Evolutionary conservation across 345 rosid genomes (phyloP).

Genomic region (Murraya koenigii): DNA sequence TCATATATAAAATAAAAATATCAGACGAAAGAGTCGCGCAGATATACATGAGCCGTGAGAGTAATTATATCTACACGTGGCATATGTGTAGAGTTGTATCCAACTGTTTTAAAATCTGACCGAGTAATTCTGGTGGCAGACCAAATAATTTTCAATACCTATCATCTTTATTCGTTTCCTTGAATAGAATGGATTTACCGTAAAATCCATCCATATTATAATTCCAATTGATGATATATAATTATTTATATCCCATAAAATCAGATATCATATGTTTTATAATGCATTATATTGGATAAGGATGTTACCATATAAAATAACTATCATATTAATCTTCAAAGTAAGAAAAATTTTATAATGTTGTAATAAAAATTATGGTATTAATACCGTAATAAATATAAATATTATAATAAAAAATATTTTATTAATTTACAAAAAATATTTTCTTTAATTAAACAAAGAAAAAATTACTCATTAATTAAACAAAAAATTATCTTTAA

Average conservation of each 20-base stretch:
- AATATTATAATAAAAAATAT: too few species aligned
- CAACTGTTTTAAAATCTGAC: slow-evolving; percentile 9
- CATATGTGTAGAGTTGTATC: slow-evolving; percentile 1
- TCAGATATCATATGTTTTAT: neutral
- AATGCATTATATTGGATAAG: neutral
- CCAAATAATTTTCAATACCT: neutral
- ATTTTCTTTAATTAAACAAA: too few species aligned
- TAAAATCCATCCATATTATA: neutral
- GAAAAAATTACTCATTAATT: too few species aligned
- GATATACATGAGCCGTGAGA: slow-evolving; percentile 1
- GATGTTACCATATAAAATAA: neutral
- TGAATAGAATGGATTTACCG: neutral
- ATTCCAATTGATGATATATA: neutral
- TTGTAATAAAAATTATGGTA: too few species aligned
- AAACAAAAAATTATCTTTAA: too few species aligned
- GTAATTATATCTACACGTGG: slow-evolving; percentile 14
- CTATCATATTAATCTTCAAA: too few species aligned
- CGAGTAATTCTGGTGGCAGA: slow-evolving; percentile 12
- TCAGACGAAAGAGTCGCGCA: slow-evolving; percentile 6
- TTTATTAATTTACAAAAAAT: too few species aligned
- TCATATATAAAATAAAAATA: neutral
- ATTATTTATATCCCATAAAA: neutral
- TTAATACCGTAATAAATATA: too few species aligned
- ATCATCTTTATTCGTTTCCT: neutral
- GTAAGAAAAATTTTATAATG: too few species aligned